Conservation (phyloP, 148 eudicot genomes). For the Oxyria digyna region DNA sequence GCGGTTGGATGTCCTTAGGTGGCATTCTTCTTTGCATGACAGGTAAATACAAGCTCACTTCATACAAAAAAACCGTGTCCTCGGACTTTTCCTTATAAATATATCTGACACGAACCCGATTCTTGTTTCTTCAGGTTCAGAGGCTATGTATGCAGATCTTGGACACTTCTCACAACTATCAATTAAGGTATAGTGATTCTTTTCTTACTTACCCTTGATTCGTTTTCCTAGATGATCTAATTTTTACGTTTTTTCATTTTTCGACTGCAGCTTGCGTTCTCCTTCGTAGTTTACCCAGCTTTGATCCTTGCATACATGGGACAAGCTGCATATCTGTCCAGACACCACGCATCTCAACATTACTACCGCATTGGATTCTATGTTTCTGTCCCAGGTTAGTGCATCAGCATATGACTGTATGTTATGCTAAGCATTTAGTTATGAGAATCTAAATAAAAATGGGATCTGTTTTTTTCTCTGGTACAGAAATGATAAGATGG, state of each 20-base stretch:
- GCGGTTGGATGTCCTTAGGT: slow-evolving; percentile 98
- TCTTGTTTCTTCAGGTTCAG: slow-evolving; percentile 53
- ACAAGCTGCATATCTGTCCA: slow-evolving; percentile 70
- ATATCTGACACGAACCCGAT: neutral
- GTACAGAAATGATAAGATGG: slow-evolving; percentile 51
- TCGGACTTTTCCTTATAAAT: neutral
- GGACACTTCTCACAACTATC: slow-evolving; percentile 95
- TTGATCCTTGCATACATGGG: slow-evolving; percentile 78
- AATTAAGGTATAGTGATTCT: slow-evolving; percentile 49
- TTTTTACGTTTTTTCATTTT: neutral
- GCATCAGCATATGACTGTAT: neutral
- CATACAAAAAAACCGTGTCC: neutral
- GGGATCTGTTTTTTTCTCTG: neutral
- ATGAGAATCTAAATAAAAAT: neutral
- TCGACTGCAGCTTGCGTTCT: slow-evolving; percentile 52
- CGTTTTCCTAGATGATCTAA: neutral
- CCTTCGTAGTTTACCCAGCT: slow-evolving; percentile 56
- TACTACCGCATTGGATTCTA: slow-evolving; percentile 54
- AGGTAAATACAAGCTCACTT: slow-evolving; percentile 26
- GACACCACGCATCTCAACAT: slow-evolving; percentile 33
- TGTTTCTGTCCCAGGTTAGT: slow-evolving; percentile 58
- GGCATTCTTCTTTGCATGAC: slow-evolving; percentile 92
- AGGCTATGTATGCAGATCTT: slow-evolving; percentile 99
- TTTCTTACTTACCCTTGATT: neutral
- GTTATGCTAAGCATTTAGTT: neutral